Conservation (phyloP, 83 land plant genomes). For the Diphasiastrum complanatum region DNA sequence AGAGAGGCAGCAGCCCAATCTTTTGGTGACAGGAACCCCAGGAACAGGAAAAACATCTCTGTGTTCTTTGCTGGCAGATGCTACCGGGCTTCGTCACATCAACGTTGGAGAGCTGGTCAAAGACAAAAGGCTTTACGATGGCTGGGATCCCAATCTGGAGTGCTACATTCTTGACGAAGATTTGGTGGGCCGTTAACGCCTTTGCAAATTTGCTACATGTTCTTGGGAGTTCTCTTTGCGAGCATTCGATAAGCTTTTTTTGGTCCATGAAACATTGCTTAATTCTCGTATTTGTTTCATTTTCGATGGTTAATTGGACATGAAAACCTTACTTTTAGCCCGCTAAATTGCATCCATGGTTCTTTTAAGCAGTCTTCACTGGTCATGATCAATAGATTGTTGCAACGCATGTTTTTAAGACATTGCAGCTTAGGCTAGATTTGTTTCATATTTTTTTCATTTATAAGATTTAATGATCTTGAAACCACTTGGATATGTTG, state of each 20-base stretch:
- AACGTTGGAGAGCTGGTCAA: slow-evolving; percentile 23
- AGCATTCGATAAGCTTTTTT: background rate
- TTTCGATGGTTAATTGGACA: too few species aligned
- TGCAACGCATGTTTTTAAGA: too few species aligned
- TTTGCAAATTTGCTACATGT: background rate
- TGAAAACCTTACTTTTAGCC: too few species aligned
- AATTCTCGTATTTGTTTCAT: too few species aligned
- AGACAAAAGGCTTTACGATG: slow-evolving; percentile 23
- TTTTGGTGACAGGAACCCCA: slow-evolving; percentile 24
- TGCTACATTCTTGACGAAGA: slow-evolving; percentile 27
- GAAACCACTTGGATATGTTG: background rate
- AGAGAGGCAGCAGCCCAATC: slow-evolving; percentile 11
- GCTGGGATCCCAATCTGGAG: slow-evolving; percentile 25
- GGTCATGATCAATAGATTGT: too few species aligned
- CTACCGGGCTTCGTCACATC: slow-evolving; percentile 17
- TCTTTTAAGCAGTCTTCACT: too few species aligned
- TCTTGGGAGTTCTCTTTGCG: background rate
- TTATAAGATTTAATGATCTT: background rate
- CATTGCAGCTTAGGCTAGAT: background rate
- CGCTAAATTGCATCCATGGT: too few species aligned
- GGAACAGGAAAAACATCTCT: slow-evolving; percentile 28
- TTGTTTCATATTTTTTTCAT: background rate
- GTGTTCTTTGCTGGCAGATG: slow-evolving; percentile 19
- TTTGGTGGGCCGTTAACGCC: slow-evolving; percentile 9
- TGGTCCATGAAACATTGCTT: too few species aligned